phyloP scores from a whole-genome alignment of 2,329 filamentous ascomycete genomes.

The Claviceps lovelessii region DNA sequence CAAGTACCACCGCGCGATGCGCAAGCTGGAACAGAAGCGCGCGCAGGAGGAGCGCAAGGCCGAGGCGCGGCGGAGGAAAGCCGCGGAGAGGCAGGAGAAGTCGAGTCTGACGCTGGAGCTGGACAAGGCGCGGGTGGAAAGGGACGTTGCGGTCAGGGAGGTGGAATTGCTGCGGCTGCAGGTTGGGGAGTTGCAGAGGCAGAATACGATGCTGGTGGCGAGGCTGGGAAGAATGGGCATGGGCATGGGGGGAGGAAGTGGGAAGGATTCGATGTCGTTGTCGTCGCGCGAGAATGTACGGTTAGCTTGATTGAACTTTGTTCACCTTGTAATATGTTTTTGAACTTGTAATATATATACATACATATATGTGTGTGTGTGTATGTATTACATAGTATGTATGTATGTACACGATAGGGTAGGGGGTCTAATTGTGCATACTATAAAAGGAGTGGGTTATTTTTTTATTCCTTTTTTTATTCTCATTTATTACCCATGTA shows the following conservation, averaged over 20 bases:
- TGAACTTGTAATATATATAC: too few relatives aligned
- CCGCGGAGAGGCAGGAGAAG: constrained; percentile 38
- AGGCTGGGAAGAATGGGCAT: constrained; percentile 24
- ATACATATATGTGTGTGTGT: neutral
- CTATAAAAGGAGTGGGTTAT: too few relatives aligned
- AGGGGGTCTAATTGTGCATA: too few relatives aligned
- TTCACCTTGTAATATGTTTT: too few relatives aligned
- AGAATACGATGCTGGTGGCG: constrained; percentile 45
- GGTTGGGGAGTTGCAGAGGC: constrained; percentile 42
- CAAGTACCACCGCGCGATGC: constrained; percentile 49
- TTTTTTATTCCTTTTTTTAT: too few relatives aligned
- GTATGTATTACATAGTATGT: too few relatives aligned
- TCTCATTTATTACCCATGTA: too few relatives aligned
- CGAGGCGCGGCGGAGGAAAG: constrained; percentile 35
- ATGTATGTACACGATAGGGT: too few relatives aligned
- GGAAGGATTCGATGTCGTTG: neutral
- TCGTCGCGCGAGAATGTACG: neutral
- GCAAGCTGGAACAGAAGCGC: constrained; percentile 50
- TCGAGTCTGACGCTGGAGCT: constrained; percentile 35
- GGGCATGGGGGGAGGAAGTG: too few relatives aligned
- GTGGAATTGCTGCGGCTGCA: constrained; percentile 39
- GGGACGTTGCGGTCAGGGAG: constrained; percentile 37
- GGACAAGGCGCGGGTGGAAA: constrained; percentile 35
- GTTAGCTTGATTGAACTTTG: too few relatives aligned
- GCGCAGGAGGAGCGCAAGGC: constrained; percentile 47